Percentiles rank a stretch among this genome's conserved stretches.
Evolutionary conservation across 2,329 filamentous ascomycete species (phyloP).

Genomic region (Monosporascus sp.): DNA sequence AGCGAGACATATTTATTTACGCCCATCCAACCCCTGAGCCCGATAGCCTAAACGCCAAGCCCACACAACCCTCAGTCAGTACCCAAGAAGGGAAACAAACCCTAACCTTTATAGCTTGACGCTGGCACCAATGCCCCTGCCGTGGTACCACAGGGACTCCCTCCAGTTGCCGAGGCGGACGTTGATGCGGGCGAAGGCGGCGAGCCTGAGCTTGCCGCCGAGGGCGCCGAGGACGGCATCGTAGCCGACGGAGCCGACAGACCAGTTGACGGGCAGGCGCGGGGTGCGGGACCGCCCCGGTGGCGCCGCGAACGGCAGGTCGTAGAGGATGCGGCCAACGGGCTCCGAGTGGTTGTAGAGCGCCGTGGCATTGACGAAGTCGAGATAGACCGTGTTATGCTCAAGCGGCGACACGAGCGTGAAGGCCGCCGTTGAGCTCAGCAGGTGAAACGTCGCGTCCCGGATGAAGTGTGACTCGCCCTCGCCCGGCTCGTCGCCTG

Average conservation of each 20-base stretch:
- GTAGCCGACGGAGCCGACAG: slow-evolving; percentile 70
- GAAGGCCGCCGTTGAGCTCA: slow-evolving; percentile 83
- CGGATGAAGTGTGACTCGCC: slow-evolving; percentile 67
- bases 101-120: slow-evolving; percentile 40
- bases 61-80: not conserved
- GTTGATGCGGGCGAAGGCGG: slow-evolving; percentile 70
- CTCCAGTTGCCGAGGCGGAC: slow-evolving; percentile 71
- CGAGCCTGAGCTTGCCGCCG: slow-evolving; percentile 72
- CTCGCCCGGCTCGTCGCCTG: slow-evolving; percentile 39
- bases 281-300: slow-evolving; percentile 71
- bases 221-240: slow-evolving; percentile 74
- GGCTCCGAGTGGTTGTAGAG: slow-evolving; percentile 76
- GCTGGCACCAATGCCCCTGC: slow-evolving; percentile 64
- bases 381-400: slow-evolving; percentile 69
- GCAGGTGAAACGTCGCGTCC: slow-evolving; percentile 78
- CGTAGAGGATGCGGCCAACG: slow-evolving; percentile 72
- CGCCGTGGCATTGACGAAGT: slow-evolving; percentile 76
- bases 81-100: slow-evolving; percentile 16
- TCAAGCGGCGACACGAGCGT: slow-evolving; percentile 72
- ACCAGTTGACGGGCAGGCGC: slow-evolving; percentile 76
- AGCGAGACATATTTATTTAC: too few relatives aligned
- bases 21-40: too few relatives aligned
- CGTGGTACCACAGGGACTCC: slow-evolving; percentile 65
- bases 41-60: too few relatives aligned
- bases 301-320: slow-evolving; percentile 67